A percentile compares a stretch with the other conserved stretches of the same genome.
phyloP scores from a whole-genome alignment of 352 stramenopile genomes.

The Pythium apleroticum region DNA sequence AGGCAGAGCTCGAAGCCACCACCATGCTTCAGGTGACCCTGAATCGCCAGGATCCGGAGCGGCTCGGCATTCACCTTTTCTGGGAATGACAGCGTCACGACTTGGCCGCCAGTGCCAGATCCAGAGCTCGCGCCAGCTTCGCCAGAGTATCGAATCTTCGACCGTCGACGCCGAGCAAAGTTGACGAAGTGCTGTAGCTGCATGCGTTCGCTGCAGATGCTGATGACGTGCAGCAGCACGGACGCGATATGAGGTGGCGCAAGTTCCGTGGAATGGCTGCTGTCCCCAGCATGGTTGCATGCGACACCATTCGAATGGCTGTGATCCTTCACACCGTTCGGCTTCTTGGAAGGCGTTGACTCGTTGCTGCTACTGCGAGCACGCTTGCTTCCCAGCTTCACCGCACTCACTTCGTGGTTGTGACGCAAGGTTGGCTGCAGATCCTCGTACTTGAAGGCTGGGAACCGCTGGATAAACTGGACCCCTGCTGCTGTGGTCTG shows the following conservation, averaged over 20 bases:
- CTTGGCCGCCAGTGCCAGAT: slow-evolving; percentile 71
- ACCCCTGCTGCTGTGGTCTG: slow-evolving; percentile 64
- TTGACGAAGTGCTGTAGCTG: slow-evolving; percentile 88
- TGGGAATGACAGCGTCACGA: slow-evolving; percentile 85
- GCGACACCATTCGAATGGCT: slow-evolving; percentile 17
- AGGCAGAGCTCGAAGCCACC: slow-evolving; percentile 80
- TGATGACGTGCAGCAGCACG: slow-evolving; percentile 80
- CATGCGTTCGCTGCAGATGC: slow-evolving; percentile 82
- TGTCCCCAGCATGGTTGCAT: slow-evolving; percentile 27
- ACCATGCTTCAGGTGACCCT: slow-evolving; percentile 75
- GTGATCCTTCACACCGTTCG: slow-evolving; percentile 13
- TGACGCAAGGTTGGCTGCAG: slow-evolving; percentile 59
- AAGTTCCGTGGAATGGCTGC: not conserved
- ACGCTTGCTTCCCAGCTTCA: slow-evolving; percentile 44
- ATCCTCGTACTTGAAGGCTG: slow-evolving; percentile 76
- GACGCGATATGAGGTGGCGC: slow-evolving; percentile 67
- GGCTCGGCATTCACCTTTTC: slow-evolving; percentile 84
- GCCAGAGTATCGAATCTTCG: slow-evolving; percentile 80
- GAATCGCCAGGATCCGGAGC: slow-evolving; percentile 74
- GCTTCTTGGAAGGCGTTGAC: slow-evolving; percentile 36
- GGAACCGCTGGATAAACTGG: slow-evolving; percentile 85
- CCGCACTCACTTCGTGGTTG: slow-evolving; percentile 36
- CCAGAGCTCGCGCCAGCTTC: slow-evolving; percentile 58
- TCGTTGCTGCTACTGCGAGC: slow-evolving; percentile 20
- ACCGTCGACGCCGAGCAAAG: slow-evolving; percentile 81